Evolutionary conservation across 2,329 filamentous ascomycete species (phyloP).

Genomic region (Neoarthrinium moseri): DNA sequence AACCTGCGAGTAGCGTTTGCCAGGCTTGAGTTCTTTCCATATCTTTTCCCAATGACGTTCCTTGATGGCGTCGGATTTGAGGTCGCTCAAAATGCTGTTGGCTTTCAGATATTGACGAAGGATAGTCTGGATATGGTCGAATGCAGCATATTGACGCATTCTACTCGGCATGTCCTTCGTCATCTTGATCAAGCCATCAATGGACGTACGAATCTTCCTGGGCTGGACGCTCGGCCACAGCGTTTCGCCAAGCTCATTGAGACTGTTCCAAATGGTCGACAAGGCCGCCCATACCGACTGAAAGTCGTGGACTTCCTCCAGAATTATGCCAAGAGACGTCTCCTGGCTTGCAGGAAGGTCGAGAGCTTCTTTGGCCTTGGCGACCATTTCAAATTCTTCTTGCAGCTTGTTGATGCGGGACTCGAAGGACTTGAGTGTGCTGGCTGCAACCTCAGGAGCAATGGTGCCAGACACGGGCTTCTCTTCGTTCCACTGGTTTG

Average conservation of each 20-base stretch:
- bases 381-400: conserved; percentile 87
- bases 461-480: conserved; percentile 96
- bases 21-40: conserved; percentile 91
- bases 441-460: conserved; percentile 82
- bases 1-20: conserved; percentile 88
- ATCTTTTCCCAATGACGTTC: conserved; percentile 98
- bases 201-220: conserved; percentile 82
- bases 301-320: conserved; percentile 98
- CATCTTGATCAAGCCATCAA: conserved; percentile 93
- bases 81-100: conserved; percentile 80
- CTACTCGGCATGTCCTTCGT: conserved; percentile 99
- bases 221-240: conserved; percentile 96
- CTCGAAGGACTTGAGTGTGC: conserved; percentile 80
- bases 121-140: conserved; percentile 94
- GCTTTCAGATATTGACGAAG: conserved; percentile 88
- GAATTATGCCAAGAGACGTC: conserved; percentile 76
- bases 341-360: conserved; percentile 81
- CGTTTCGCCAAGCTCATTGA: conserved; percentile 89
- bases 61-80: conserved; percentile 94
- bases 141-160: conserved; percentile 99
- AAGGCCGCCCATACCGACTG: conserved; percentile 97
- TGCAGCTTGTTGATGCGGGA: conserved; percentile 80
- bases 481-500: conserved; percentile 88
- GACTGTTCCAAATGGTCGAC: conserved; percentile 92
- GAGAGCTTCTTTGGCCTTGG: conserved; percentile 94